A percentile compares a stretch with the other conserved stretches of the same genome.
Conservation (phyloP, 805 yeast genomes). For the Pichia thaimueangensis region DNA sequence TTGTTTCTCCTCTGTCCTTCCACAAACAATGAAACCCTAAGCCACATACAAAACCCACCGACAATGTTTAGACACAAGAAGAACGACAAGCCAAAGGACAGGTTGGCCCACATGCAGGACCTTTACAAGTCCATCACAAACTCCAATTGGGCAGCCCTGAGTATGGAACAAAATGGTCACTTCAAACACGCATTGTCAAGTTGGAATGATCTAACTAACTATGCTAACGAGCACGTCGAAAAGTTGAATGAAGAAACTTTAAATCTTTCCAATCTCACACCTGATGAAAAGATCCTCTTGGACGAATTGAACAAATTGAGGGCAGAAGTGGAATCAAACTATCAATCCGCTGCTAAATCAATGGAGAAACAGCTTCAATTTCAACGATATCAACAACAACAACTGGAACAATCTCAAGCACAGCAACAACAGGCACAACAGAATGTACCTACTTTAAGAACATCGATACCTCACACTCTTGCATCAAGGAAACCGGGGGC, state of each 20-base stretch:
- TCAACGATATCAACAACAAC: constrained; percentile 11
- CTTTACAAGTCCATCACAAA: constrained; percentile 11
- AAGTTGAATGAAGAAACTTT: constrained; percentile 38
- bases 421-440: constrained; percentile 17
- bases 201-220: constrained; percentile 67
- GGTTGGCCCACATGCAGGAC: constrained; percentile 11
- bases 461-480: constrained; percentile 9
- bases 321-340: constrained; percentile 15
- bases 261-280: constrained; percentile 30
- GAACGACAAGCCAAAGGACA: constrained; percentile 9
- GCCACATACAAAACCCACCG: too few species aligned
- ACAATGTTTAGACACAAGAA: constrained; percentile 5
- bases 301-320: constrained; percentile 26
- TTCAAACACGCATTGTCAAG: constrained; percentile 57
- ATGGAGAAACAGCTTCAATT: constrained; percentile 9
- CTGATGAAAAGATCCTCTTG: constrained; percentile 40
- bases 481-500: constrained; percentile 4
- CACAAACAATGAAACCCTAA: too few species aligned
- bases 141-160: constrained; percentile 22
- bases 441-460: constrained; percentile 12
- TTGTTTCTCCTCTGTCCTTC: too few species aligned
- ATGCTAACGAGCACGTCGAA: constrained; percentile 50
- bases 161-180: constrained; percentile 50
- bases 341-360: constrained; percentile 3
- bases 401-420: constrained; percentile 21